Evolutionary conservation across 2,329 filamentous ascomycete species (phyloP).

Genomic region (Cadophora malorum): DNA sequence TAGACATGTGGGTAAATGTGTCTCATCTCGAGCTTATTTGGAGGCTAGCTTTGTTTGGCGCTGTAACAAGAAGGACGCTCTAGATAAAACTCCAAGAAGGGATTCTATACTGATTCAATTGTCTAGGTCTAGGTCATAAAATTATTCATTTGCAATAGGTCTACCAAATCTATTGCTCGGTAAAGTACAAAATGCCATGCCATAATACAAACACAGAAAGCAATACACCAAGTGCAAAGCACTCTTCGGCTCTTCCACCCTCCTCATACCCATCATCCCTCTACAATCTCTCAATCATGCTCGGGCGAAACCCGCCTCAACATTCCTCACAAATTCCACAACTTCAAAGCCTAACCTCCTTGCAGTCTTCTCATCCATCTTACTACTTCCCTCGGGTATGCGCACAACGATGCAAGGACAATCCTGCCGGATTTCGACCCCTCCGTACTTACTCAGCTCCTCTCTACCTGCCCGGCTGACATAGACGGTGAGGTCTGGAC

Average conservation of each 20-base stretch:
- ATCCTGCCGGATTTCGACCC: constrained; percentile 63
- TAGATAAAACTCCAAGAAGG: background rate
- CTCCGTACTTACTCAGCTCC: constrained; percentile 50
- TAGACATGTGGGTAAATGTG: no score
- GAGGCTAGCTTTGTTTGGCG: no score
- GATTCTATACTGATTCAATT: background rate
- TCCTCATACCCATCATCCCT: background rate
- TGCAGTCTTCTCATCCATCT: constrained; percentile 71
- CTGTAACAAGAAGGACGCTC: background rate
- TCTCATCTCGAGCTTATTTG: no score
- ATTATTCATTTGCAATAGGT: constrained; percentile 16
- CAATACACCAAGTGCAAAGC: constrained; percentile 2
- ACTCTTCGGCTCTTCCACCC: background rate
- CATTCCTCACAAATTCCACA: constrained; percentile 71
- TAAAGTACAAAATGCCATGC: background rate
- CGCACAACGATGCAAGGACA: constrained; percentile 62
- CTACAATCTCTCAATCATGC: constrained; percentile 5
- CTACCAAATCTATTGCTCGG: constrained; percentile 19
- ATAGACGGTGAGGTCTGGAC: constrained; percentile 80
- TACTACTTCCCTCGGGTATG: constrained; percentile 47
- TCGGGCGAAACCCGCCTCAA: constrained; percentile 33
- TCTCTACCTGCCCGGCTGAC: constrained; percentile 51
- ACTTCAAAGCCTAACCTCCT: constrained; percentile 86
- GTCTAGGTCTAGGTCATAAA: background rate
- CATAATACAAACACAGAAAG: constrained; percentile 11